Evolutionary conservation across 2,329 filamentous ascomycete species (phyloP), one percentile per base, ranked within the genome.

Genomic region (Ramularia collo-cygni): DNA sequence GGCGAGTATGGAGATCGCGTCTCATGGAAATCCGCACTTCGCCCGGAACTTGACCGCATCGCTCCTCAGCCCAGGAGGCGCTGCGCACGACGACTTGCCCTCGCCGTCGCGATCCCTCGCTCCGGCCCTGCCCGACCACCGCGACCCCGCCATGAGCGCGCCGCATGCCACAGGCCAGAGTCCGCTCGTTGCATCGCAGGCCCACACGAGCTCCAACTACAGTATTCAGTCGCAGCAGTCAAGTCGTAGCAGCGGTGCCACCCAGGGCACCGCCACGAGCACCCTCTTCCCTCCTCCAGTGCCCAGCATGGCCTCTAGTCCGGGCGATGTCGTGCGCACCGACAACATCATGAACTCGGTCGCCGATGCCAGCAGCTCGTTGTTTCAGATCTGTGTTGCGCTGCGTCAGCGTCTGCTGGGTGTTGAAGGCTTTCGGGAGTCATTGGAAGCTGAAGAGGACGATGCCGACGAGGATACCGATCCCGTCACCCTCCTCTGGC

Each of bases 281-380:
- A 70, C 68, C 13, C 60, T 71, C 28, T 70, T 71, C 50, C 49
- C 55, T 33, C 57, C 61, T 33, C 54, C 59, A 33, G 48, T 56
- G 30, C 71, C 44, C 79, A 29, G 26, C 10, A 29, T 17, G 16
- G 19, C 28, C 16, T 16, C 32, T 27, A 44, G 34, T 28, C 35
- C 29, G 38, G 46, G 79, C 32, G 77, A 77, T 44, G 76, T 89
- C 46, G 69, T 86, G 56, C 84, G 88, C 45, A 87, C 84, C 44
- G 77, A 85, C 63, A 95, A 95, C 64, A 94, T 98, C 63, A 95
- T 98, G 72, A 98, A 98, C 67, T 85, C 90, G 65, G 85, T 86
- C 62, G 92, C 89, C 61, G 89, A 95, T 62, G 89, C 92, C 51
- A 86, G 85, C 40, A 77, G 83, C 44, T 95, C 89, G 8, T 77